Conservation (phyloP, 352 stramenopile species). For the Phytophthora fragariaefolia region DNA sequence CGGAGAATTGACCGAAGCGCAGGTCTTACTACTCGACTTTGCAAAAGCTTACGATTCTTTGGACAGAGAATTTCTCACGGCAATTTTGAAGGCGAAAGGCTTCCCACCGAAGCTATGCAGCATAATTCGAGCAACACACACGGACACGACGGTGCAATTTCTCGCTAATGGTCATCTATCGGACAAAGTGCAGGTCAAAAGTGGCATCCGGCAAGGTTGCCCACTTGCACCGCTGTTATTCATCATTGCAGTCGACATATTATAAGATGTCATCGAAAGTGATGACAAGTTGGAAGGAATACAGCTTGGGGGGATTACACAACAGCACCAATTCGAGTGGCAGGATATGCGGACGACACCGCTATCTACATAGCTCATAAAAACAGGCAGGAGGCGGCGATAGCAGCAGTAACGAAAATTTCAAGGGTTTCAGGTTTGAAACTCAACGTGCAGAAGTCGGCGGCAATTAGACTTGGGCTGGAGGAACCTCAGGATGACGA, state of each 20-base stretch:
- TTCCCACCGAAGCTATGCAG: not conserved
- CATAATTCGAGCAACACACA: not conserved
- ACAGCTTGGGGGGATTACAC: not conserved
- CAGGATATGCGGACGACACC: slow-evolving; percentile 12
- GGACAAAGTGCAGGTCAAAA: not conserved
- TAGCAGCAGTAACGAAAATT: not conserved
- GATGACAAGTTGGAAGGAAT: not conserved
- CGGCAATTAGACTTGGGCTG: not conserved
- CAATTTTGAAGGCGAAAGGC: not conserved
- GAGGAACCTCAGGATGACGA: not conserved
- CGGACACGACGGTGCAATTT: not conserved
- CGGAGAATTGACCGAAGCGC: not conserved
- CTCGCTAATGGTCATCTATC: not conserved
- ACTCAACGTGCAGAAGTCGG: slow-evolving; percentile 7
- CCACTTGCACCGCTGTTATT: slow-evolving; percentile 4
- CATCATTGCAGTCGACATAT: not conserved
- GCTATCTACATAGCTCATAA: slow-evolving; percentile 1
- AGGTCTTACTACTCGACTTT: slow-evolving; percentile 11
- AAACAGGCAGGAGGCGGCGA: not conserved
- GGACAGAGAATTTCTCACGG: not conserved
- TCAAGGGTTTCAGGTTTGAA: not conserved
- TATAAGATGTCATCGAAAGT: not conserved
- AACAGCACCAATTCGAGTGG: not conserved
- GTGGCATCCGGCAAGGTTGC: slow-evolving; percentile 9
- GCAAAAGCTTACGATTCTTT: slow-evolving; percentile 17